Percentiles rank a stretch among this genome's conserved stretches.
These are phyloP conservation scores for Enteropsectra breve DNA, from an alignment of 371 early-diverging fungal genomes.

Conservation along the genomic window DNA sequence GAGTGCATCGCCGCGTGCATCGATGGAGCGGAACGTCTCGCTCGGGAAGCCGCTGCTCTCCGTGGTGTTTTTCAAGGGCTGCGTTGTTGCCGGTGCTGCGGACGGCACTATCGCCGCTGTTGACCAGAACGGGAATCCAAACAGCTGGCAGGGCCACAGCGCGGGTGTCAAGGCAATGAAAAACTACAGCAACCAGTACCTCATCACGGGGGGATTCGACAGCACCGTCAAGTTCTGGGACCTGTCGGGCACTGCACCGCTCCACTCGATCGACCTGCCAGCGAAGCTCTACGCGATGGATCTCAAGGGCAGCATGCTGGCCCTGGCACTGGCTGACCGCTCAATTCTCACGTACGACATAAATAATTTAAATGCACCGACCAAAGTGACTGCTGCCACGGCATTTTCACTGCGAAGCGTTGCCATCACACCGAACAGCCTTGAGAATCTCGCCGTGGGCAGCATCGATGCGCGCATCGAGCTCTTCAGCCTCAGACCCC, in stretches of 20 bases:
- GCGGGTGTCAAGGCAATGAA: conserved; percentile 44
- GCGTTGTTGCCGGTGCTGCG: conserved; percentile 46
- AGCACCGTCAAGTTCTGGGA: conserved; percentile 84
- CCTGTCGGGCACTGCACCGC: conserved; percentile 66
- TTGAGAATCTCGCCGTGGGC: conserved; percentile 46
- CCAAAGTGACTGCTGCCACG: conserved; percentile 35
- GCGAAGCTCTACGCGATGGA: conserved; percentile 82
- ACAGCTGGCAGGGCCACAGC: conserved; percentile 42
- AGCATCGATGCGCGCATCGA: conserved; percentile 56
- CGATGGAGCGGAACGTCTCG: neutral
- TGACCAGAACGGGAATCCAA: conserved; percentile 32
- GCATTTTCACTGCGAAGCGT: conserved; percentile 51
- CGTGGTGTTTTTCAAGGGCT: conserved; percentile 42
- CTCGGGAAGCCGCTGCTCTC: conserved; percentile 52
- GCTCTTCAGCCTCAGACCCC: conserved; percentile 20
- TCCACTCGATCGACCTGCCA: conserved; percentile 66
- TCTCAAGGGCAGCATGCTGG: conserved; percentile 64
- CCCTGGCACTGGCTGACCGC: conserved; percentile 71
- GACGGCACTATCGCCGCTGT: conserved; percentile 50
- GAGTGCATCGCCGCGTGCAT: neutral
- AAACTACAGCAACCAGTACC: conserved; percentile 57
- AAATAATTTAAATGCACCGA: conserved; percentile 27
- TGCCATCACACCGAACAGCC: conserved; percentile 28
- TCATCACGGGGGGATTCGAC: conserved; percentile 87
- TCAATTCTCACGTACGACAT: conserved; percentile 69